A percentile compares a stretch with the other conserved stretches of the same genome.
Conservation (phyloP, 2,329 filamentous ascomycete species). For the Exophiala bonariae region DNA sequence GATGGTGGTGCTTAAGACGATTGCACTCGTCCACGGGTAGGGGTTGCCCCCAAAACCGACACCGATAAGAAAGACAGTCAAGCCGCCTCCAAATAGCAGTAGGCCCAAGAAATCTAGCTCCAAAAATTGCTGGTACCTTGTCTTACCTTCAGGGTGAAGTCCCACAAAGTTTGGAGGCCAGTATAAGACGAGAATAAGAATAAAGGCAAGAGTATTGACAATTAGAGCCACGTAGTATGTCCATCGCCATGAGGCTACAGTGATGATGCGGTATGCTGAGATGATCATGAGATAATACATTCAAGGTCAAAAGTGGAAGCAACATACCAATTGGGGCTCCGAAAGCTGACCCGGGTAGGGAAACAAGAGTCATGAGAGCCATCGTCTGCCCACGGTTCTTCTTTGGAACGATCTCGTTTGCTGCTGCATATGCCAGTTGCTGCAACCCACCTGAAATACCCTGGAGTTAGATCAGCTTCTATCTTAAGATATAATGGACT, state of each 20-base stretch:
- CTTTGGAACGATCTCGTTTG: constrained; percentile 16
- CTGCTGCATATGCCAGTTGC: constrained; percentile 14
- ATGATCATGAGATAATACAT: no score
- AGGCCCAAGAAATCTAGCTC: constrained; percentile 23
- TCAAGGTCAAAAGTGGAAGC: no score
- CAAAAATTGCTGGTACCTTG: constrained; percentile 16
- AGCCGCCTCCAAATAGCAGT: constrained; percentile 19
- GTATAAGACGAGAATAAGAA: constrained; percentile 12
- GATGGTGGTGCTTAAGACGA: constrained; percentile 9
- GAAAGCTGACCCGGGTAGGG: constrained; percentile 10
- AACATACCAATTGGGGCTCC: constrained; percentile 13
- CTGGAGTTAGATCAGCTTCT: constrained; percentile 1
- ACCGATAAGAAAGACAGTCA: constrained; percentile 21
- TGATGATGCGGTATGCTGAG: constrained; percentile 2
- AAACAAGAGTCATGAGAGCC: constrained; percentile 12
- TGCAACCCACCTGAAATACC: constrained; percentile 9
- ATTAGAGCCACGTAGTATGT: constrained; percentile 14
- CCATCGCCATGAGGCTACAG: constrained; percentile 13
- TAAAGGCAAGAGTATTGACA: constrained; percentile 9
- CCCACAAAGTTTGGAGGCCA: constrained; percentile 18
- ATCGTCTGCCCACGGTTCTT: constrained; percentile 17
- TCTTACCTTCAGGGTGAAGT: constrained; percentile 17
- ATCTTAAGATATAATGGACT: neutral
- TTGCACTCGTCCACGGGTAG: constrained; percentile 17
- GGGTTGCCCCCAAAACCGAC: constrained; percentile 21